Base-by-base conservation (phyloP, 2,329 filamentous ascomycete species). In the Trichoderma afroharzianum region DNA sequence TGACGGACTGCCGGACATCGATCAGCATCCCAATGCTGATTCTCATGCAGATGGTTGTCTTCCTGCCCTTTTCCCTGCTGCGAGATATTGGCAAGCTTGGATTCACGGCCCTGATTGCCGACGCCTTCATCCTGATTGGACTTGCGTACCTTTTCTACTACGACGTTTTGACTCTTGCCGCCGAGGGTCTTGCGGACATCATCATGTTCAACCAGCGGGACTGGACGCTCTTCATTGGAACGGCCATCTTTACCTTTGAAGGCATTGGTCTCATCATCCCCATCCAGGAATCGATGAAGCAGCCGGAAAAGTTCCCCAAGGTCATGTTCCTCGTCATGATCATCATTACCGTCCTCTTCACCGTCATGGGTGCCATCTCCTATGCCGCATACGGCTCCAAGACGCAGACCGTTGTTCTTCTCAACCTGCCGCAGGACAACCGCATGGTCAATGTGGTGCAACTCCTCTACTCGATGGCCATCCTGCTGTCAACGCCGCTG, bases 151-250 rank as follows among this genome's bases (percentile, higher is more conserved):
- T 99, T 53, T 97, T 98, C 80, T 98, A 97, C 84, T 98, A 94
- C 82, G 96, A 98, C 78, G 87, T 98, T 74, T 85, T 92, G 75
- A 98, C 95, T 2, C 90, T 99, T 66, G 90, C 90, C 74, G 85
- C 84, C 62, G 86, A 93, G 71, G 94, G 94, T 14, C 83, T 97
- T 28, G 88, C 94, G 6, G 96, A 99, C 79, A 95, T 98, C 78
- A 88, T 92, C 76, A 87, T 92, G 78, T 98, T 99, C 87, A 99
- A 99, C 84, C 82, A 91, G 53, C 90, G 92, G 73, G 92, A 94
- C 80, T 99, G 97, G 96, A 97, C 96, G 0, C 87, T 99, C 5
- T 98, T 99, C 81, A 99, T 99, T 77, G 97, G 96, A 73, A 99
- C 97, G 0, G 96, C 97, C 32, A 98, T 99, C 80, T 99, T 99